phyloP scores from a whole-genome alignment of 306 rosid genomes.

The Abrus precatorius region DNA sequence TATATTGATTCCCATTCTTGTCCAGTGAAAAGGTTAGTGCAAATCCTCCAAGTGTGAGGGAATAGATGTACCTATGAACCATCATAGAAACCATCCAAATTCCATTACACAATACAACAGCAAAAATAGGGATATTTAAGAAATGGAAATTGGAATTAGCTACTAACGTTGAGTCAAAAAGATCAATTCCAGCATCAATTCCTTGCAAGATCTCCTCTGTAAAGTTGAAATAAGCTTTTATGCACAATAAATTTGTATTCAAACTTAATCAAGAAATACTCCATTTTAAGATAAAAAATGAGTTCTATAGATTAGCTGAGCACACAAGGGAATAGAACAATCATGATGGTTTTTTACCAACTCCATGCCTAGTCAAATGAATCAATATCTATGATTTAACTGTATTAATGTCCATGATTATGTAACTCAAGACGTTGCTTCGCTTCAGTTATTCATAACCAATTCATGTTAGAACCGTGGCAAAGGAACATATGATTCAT shows the following conservation, averaged over 20 bases:
- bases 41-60: constrained; percentile 88
- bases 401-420: constrained; percentile 24
- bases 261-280: constrained; percentile 34
- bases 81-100: constrained; percentile 32
- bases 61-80: constrained; percentile 69
- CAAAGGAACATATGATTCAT: too few species aligned
- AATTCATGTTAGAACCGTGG: too few species aligned
- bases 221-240: constrained; percentile 49
- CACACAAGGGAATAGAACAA: constrained; percentile 10
- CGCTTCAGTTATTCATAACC: not conserved
- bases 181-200: constrained; percentile 83
- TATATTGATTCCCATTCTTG: constrained; percentile 55
- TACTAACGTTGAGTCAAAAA: constrained; percentile 87
- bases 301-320: constrained; percentile 27
- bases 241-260: constrained; percentile 30
- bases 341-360: constrained; percentile 1
- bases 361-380: constrained; percentile 34
- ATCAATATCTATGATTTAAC: constrained; percentile 24
- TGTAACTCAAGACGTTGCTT: constrained; percentile 24
- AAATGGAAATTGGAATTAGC: constrained; percentile 42
- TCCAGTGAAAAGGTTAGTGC: constrained; percentile 78
- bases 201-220: constrained; percentile 99
- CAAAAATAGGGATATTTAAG: constrained; percentile 11
- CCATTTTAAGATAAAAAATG: constrained; percentile 32
- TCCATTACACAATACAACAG: constrained; percentile 23